Evolutionary conservation across 2,329 filamentous ascomycete species (phyloP), one percentile per base, ranked within the genome.

Genomic region (Neophaeococcomyces mojaviensis): DNA sequence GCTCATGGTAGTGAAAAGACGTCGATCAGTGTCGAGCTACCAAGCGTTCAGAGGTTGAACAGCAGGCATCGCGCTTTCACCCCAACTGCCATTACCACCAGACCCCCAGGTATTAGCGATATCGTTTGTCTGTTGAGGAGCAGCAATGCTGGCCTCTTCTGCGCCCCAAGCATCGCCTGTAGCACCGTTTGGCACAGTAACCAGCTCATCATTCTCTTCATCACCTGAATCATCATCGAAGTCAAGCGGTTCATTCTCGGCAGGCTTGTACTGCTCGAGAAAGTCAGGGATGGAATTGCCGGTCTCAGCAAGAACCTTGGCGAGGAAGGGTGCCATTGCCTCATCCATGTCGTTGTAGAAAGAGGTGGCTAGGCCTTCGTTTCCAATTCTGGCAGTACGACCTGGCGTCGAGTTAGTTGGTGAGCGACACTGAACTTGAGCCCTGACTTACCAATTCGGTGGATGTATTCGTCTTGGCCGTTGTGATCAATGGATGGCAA

Each of bases 401-500:
- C 92, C 84, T 24, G 20, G 10, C 28, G 19, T 18, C 46, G 16
- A 36, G 31, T 44, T 37, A 44, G 41, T 20, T 6, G 8, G 8
- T 30, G 31, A 5, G 31, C 13, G 16, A 37, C 16, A 36, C 3
- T 16, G 36, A 28, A 18, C 10, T 5, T 28, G 18, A 22, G 20
- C 5, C 13, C n/a, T 28, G 19, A 60, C 74, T 67, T 78, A 87
- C 85, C 92, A 61, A 97, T 97, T 10, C 92, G 87, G 61, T 98
- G 92, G 20, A 85, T 81, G 58, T 97, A 98, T 63, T 97, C 92
- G 39, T 86, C 81, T 46, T 96, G 94, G 2, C 89, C 90, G n/a
- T 88, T 88, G 56, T 90, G 76, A 1, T 79, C 71, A 35, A 73
- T 67, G 4, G 74, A 80, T 0, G 90, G 90, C 1, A 97, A 71